Conservation (phyloP, 2,329 filamentous ascomycete species). For the Paraphoma sp. region DNA sequence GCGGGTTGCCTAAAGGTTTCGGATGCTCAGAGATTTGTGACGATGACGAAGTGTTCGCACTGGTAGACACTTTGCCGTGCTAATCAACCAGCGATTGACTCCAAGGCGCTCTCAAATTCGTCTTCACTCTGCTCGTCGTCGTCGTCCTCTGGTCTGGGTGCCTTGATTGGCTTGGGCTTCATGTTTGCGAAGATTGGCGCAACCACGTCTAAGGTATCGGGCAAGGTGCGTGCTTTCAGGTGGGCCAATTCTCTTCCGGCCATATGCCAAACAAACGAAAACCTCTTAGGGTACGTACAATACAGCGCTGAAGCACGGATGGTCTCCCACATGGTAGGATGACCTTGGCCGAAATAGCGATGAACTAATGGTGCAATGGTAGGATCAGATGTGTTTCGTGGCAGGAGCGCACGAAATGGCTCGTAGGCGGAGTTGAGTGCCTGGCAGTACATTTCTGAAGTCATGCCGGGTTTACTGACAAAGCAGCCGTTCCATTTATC, state of each 20-base stretch:
- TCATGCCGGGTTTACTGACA: background rate
- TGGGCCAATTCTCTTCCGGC: constrained; percentile 50
- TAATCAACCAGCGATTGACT: background rate
- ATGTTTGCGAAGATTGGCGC: constrained; percentile 32
- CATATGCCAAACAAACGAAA: constrained; percentile 46
- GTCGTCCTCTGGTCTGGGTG: constrained; percentile 7
- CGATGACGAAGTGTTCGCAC: too few species aligned
- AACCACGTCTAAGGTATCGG: constrained; percentile 19
- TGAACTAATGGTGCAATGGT: constrained; percentile 18
- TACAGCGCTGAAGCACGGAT: constrained; percentile 56
- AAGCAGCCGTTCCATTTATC: constrained; percentile 3
- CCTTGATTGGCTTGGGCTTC: constrained; percentile 40
- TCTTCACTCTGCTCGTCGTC: constrained; percentile 25
- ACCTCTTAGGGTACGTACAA: constrained; percentile 23
- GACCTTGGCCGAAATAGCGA: constrained; percentile 8
- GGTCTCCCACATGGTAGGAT: constrained; percentile 49
- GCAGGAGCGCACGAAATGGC: constrained; percentile 19
- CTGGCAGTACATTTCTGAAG: constrained; percentile 16
- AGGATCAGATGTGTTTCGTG: constrained; percentile 12
- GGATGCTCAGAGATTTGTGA: too few species aligned
- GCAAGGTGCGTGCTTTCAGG: constrained; percentile 38
- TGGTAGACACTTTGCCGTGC: background rate
- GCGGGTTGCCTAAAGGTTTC: too few species aligned
- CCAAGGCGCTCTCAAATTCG: constrained; percentile 19
- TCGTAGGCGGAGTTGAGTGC: constrained; percentile 21